Evolutionary conservation across 1,284 basidiomycete species (phyloP).

Genomic region (Heterobasidion parviporum): DNA sequence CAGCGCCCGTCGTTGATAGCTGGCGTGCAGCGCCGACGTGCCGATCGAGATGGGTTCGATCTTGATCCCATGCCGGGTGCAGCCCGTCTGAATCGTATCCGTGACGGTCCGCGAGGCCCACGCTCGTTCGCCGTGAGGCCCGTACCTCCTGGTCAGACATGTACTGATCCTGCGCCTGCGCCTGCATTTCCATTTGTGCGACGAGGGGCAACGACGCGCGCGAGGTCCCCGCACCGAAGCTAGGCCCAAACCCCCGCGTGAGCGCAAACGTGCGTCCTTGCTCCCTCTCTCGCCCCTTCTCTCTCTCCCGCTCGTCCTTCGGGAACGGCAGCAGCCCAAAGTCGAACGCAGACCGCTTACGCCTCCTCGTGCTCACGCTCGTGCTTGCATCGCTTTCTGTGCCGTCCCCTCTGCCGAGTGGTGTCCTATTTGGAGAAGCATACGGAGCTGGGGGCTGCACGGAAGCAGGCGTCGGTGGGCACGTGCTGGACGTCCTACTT

Average conservation of each 20-base stretch:
- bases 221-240: background rate
- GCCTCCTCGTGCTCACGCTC: too few relatives aligned
- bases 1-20: background rate
- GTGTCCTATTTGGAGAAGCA: background rate
- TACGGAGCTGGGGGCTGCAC: background rate
- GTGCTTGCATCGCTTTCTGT: background rate
- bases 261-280: background rate
- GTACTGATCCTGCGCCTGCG: too few relatives aligned
- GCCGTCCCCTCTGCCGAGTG: background rate
- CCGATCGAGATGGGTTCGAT: background rate
- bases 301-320: background rate
- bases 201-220: background rate
- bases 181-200: too few relatives aligned
- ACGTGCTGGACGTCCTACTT: constrained; percentile 21
- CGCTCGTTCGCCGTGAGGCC: too few relatives aligned
- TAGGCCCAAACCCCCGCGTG: too few relatives aligned
- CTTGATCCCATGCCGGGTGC: background rate
- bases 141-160: too few relatives aligned
- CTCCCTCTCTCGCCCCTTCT: background rate
- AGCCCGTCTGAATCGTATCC: too few relatives aligned
- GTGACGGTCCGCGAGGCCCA: too few relatives aligned
- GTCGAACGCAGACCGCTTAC: background rate
- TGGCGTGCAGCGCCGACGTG: background rate
- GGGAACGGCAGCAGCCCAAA: background rate
- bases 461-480: background rate